Evolutionary conservation across 257 asterid genomes (phyloP), one percentile per base, ranked within the genome.

Genomic region (Solanum microdontum): DNA sequence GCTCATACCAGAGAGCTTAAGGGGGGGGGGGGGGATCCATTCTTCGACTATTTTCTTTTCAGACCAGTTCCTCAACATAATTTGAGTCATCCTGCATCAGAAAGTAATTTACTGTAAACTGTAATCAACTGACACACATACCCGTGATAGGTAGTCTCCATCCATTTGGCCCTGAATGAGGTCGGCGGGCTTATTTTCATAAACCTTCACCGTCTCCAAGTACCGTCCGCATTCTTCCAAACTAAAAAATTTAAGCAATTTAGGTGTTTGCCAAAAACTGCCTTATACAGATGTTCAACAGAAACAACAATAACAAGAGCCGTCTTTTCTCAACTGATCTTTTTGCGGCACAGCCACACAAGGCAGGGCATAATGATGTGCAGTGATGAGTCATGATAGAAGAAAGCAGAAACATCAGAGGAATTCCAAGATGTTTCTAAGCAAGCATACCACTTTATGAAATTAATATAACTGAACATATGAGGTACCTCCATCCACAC

Each of bases 101-200:
- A 84, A 60, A 84, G 28, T 64, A 64, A 19, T 37, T 15, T 7
- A 84, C 70, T 21, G 32, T 15, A 8, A 79, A 26, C 39, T 28
- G 68, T 2, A 45, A 45, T 45, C 68, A 80, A 26, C 8, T 30
- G 26, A 3, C 37, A 72, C 72, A 64, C 33, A 84, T 94, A 95
- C 98, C 95, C 98, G 96, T 40, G 99, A 97, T 75, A 88, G 89
- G 90, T 95, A 96, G 90, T 97, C 99, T 89, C 95, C 93, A 91
- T 97, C 99, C 99, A 93, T 94, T 88, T 96, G 99, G 72, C 99
- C 99, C 91, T 94, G 99, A 91, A 97, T 97, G 87, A 97, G 96
- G 91, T 96, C 99, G 7, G 99, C 98, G 21, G 99, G 93, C 86
- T 97, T 97, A 86, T 96, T 96, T 91, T 97, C 99, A 87, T 97